These are phyloP conservation scores for Phytopythium mirpurense DNA, from an alignment of 352 stramenopile genomes.

Conservation along the genomic window DNA sequence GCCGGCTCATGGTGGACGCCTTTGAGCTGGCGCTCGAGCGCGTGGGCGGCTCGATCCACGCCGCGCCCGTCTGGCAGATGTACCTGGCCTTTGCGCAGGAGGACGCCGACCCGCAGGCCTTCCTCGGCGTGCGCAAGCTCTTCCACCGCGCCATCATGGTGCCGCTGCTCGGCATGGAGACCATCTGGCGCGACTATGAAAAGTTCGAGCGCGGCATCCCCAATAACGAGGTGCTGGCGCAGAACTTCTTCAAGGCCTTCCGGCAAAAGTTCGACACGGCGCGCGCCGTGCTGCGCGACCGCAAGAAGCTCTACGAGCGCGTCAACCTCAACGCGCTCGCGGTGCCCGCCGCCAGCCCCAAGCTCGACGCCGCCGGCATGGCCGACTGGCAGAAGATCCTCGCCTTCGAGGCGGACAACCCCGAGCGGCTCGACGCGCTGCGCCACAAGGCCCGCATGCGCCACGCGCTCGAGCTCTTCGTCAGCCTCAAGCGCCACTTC, in stretches of 20 bases:
- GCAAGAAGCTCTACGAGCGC: slow-evolving; percentile 78
- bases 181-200: slow-evolving; percentile 84
- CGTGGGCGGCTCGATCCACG: slow-evolving; percentile 77
- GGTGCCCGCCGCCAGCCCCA: slow-evolving; percentile 31
- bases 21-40: slow-evolving; percentile 80
- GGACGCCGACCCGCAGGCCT: slow-evolving; percentile 63
- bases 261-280: slow-evolving; percentile 78
- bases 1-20: slow-evolving; percentile 79
- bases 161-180: slow-evolving; percentile 74
- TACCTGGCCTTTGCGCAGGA: slow-evolving; percentile 82
- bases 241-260: slow-evolving; percentile 89
- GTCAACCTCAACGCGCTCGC: slow-evolving; percentile 70
- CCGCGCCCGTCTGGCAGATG: slow-evolving; percentile 75
- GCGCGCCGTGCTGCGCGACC: slow-evolving; percentile 71
- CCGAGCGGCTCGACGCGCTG: slow-evolving; percentile 73
- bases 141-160: slow-evolving; percentile 81
- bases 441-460: slow-evolving; percentile 76
- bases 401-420: slow-evolving; percentile 73
- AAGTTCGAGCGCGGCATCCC: slow-evolving; percentile 85
- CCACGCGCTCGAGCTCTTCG: slow-evolving; percentile 78
- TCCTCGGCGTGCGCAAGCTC: slow-evolving; percentile 74
- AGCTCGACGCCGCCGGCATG: slow-evolving; percentile 46
- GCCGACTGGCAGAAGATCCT: slow-evolving; percentile 74
- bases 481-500: slow-evolving; percentile 72
- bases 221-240: slow-evolving; percentile 81